Base-by-base conservation (phyloP, 345 rosid species). In the Hevea brasiliensis region DNA sequence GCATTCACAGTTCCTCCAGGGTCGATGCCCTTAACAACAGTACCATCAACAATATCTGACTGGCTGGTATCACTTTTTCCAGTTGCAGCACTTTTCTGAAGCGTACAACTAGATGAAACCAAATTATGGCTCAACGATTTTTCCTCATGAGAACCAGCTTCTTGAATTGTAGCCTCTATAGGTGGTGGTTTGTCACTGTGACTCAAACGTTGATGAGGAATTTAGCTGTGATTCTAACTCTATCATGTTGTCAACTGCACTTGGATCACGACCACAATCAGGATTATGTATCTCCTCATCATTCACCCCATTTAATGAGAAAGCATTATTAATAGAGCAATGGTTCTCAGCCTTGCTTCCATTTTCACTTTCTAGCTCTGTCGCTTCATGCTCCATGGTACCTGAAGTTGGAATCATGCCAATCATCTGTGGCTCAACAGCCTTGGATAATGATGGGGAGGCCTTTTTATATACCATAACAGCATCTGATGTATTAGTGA, bases 91-190 rank as follows among this genome's bases (percentile, higher is more conserved):
- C 8, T 68, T 47, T 72, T 65, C 72, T 72, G 47, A 40, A 18
- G 63, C 24, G 47, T 29, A 63, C 65, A 65, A 53, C 57, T 21
- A 29, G 47, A 61, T 41, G 68, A 12, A 58, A 47, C 35, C 27
- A 62, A 51, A 40, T 71, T 29, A 54, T 54, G 51, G 21, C 41
- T 61, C 27, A n/a, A 40, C 6, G 48, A 55, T n/a, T 24, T 61
- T 17, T 64, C 21, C 73, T 56, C 32, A 35, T 5, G 18, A 59
- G 77, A 37, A 61, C 61, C 69, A 8, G 37, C 67, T 73, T 62
- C 78, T 47, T 44, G 53, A n/a, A 59, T 50, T 51, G 75, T 75
- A 56, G 45, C 72, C 42, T 67, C 70, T 40, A 11, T 14, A 57
- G 48, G 35, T 41, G 51, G 64, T 60, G 61, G 65, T 60, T 60